Evolutionary conservation across 2,329 filamentous ascomycete species (phyloP).

Genomic region (Rhinocladiella similis): DNA sequence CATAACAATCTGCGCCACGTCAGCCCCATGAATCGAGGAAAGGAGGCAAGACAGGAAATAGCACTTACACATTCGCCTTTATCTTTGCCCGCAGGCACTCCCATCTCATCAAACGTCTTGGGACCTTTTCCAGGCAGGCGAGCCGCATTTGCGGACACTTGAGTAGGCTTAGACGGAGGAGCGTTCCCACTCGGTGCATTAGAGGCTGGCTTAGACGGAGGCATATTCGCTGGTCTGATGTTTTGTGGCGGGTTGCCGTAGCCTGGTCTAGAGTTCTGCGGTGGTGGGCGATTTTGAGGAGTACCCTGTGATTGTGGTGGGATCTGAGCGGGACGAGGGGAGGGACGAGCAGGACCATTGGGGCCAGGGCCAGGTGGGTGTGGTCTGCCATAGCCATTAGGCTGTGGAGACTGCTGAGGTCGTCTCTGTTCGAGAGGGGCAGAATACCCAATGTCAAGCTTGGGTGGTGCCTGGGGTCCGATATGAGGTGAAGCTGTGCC

Average conservation of each 20-base stretch:
- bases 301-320: slow-evolving; percentile 15
- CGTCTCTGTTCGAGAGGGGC: slow-evolving; percentile 41
- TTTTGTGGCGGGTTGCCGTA: slow-evolving; percentile 16
- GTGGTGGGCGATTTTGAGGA: slow-evolving; percentile 16
- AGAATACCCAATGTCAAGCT: slow-evolving; percentile 49
- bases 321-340: slow-evolving; percentile 34
- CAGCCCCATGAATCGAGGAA: not conserved
- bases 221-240: slow-evolving; percentile 21
- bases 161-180: slow-evolving; percentile 38
- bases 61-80: slow-evolving; percentile 84
- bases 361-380: slow-evolving; percentile 10
- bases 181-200: slow-evolving; percentile 22
- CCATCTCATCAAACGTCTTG: slow-evolving; percentile 98
- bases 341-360: slow-evolving; percentile 34
- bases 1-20: slow-evolving; percentile 5
- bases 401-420: slow-evolving; percentile 17
- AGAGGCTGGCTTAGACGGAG: slow-evolving; percentile 21
- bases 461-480: slow-evolving; percentile 31
- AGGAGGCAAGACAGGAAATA: not conserved
- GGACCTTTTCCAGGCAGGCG: slow-evolving; percentile 66
- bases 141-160: slow-evolving; percentile 36
- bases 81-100: slow-evolving; percentile 78
- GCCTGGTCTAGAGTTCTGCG: slow-evolving; percentile 10
- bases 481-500: not conserved
- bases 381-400: slow-evolving; percentile 2